phyloP scores from a whole-genome alignment of 805 yeast genomes.

The Jamesozyma rosinii region DNA sequence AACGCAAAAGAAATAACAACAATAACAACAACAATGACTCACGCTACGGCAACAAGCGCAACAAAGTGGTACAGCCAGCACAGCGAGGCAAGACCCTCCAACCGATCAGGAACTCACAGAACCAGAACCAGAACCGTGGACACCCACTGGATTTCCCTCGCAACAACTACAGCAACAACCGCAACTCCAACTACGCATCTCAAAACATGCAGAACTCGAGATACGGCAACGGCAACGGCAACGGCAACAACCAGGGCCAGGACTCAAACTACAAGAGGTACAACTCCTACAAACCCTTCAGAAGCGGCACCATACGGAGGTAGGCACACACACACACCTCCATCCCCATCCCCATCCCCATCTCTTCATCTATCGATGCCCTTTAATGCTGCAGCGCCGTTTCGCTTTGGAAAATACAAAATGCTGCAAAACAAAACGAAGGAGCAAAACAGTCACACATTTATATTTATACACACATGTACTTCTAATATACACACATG shows the following conservation, averaged over 20 bases:
- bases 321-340: not conserved
- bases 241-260: slow-evolving; percentile 1
- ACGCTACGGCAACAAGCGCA: not conserved
- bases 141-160: slow-evolving; percentile 28
- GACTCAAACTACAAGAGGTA: slow-evolving; percentile 8
- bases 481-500: no score
- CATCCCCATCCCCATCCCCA: no score
- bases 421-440: no score
- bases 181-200: slow-evolving; percentile 4
- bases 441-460: no score
- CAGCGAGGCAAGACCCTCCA: slow-evolving; percentile 8
- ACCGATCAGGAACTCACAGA: not conserved
- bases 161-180: slow-evolving; percentile 11
- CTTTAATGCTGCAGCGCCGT: no score
- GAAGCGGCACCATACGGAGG: slow-evolving; percentile 16
- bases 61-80: slow-evolving; percentile 4
- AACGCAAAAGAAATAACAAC: slow-evolving; percentile 9
- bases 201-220: slow-evolving; percentile 16
- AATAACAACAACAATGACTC: slow-evolving; percentile 3
- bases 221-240: slow-evolving; percentile 7
- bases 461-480: no score
- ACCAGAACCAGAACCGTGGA: no score
- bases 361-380: no score
- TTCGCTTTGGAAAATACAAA: no score
- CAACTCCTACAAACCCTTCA: slow-evolving; percentile 19